Conservation (phyloP, 2,329 filamentous ascomycete genomes). For the Rhexocercosporidium sp. region DNA sequence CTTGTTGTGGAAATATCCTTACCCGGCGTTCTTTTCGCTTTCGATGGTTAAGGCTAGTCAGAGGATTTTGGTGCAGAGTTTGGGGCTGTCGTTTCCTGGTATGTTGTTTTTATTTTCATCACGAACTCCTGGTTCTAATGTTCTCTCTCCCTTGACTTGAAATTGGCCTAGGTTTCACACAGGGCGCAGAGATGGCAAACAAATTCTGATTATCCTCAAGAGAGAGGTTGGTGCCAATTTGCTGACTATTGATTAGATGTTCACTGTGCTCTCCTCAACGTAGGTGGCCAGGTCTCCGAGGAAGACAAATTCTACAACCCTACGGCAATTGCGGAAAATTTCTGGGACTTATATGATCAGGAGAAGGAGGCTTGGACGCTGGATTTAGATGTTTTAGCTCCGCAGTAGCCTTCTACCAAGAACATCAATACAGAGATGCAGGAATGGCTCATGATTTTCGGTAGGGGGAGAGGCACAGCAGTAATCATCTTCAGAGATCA, state of each 20-base stretch:
- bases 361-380: conserved; percentile 44
- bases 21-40: conserved; percentile 53
- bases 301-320: conserved; percentile 51
- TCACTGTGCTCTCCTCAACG: conserved; percentile 52
- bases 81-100: conserved; percentile 47
- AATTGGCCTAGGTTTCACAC: not conserved
- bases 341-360: conserved; percentile 51
- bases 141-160: not conserved
- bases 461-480: too few species aligned
- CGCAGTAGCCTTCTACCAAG: not conserved
- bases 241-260: conserved; percentile 43
- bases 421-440: too few species aligned
- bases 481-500: too few species aligned
- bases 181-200: not conserved
- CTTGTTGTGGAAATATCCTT: conserved; percentile 52
- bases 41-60: conserved; percentile 58
- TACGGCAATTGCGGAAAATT: conserved; percentile 50
- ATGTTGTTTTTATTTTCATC: not conserved
- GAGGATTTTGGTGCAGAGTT: conserved; percentile 52
- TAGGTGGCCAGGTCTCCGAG: conserved; percentile 50
- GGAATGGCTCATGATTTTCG: too few species aligned
- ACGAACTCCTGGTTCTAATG: not conserved
- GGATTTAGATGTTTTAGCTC: conserved; percentile 46
- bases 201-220: not conserved
- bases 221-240: not conserved